These are phyloP conservation scores for Starmera pachycereana DNA, from an alignment of 805 yeast genomes.

Conservation along the genomic window DNA sequence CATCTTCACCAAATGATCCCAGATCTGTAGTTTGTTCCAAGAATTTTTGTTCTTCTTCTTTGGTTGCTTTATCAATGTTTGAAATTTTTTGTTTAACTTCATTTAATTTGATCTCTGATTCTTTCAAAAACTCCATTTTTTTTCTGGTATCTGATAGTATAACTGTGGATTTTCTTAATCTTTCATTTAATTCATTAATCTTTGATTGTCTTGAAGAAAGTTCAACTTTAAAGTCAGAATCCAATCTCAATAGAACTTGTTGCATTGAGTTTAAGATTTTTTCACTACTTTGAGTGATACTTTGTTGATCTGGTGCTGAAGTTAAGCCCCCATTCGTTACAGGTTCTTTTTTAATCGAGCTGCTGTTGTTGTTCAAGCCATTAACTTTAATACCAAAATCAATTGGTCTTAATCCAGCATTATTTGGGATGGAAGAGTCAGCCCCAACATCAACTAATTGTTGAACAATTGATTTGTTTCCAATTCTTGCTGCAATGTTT, in stretches of 20 bases:
- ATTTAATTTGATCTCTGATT: slow-evolving; percentile 29
- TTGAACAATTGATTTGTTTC: slow-evolving; percentile 70
- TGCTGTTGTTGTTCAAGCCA: slow-evolving; percentile 5
- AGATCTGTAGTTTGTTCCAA: slow-evolving; percentile 28
- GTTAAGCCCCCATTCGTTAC: neutral
- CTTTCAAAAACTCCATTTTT: slow-evolving; percentile 42
- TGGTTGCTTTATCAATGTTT: slow-evolving; percentile 53
- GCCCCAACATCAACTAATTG: slow-evolving; percentile 85
- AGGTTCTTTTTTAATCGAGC: neutral
- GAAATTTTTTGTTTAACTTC: slow-evolving; percentile 44
- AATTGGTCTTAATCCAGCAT: slow-evolving; percentile 74
- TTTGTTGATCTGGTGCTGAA: neutral
- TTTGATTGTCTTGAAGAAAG: slow-evolving; percentile 39
- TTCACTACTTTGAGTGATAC: slow-evolving; percentile 15
- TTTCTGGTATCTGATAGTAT: slow-evolving; percentile 37
- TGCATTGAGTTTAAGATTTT: slow-evolving; percentile 42
- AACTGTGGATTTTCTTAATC: slow-evolving; percentile 46
- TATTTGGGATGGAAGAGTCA: slow-evolving; percentile 65
- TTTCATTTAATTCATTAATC: slow-evolving; percentile 42
- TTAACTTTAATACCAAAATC: slow-evolving; percentile 69
- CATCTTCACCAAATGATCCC: slow-evolving; percentile 31
- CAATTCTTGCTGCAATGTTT: slow-evolving; percentile 85
- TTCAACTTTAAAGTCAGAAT: slow-evolving; percentile 51
- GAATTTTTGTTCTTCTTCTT: slow-evolving; percentile 52
- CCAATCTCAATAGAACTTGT: slow-evolving; percentile 38